Evolutionary conservation across 208 protist species (phyloP).

Genomic region (Wallacemonas collosoma): DNA sequence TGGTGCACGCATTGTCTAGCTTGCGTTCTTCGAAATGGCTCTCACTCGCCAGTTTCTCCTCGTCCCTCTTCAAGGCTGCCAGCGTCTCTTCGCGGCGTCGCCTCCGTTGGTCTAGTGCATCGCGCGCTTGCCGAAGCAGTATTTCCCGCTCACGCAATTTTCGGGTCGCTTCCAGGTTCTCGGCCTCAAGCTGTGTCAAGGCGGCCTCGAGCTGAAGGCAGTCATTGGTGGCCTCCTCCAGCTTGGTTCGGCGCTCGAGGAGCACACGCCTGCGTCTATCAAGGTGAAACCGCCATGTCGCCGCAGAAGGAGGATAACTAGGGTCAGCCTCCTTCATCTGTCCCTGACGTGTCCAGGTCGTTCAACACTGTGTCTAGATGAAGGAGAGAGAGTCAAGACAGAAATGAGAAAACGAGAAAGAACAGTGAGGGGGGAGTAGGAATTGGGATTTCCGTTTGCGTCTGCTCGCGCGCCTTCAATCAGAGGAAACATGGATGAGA

Average conservation of each 20-base stretch:
- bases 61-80: neutral
- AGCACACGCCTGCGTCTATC: slow-evolving; percentile 22
- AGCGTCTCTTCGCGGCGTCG: neutral
- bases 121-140: slow-evolving; percentile 23
- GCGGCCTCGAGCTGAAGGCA: slow-evolving; percentile 44
- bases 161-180: slow-evolving; percentile 37
- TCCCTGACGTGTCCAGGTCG: too few relatives aligned
- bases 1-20: slow-evolving; percentile 31
- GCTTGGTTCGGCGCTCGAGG: slow-evolving; percentile 17
- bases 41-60: slow-evolving; percentile 18
- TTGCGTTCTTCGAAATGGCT: slow-evolving; percentile 20
- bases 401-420: too few relatives aligned
- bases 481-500: too few relatives aligned
- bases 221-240: slow-evolving; percentile 27
- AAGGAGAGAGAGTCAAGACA: too few relatives aligned
- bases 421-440: too few relatives aligned
- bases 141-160: slow-evolving; percentile 27
- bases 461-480: too few relatives aligned
- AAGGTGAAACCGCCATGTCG: slow-evolving; percentile 23
- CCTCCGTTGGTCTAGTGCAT: slow-evolving; percentile 15
- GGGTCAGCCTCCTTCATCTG: neutral
- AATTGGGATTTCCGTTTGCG: too few relatives aligned
- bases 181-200: slow-evolving; percentile 36
- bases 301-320: slow-evolving; percentile 6
- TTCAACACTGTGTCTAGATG: too few relatives aligned